Evolutionary conservation across 2,329 filamentous ascomycete species (phyloP).

Genomic region (Cordyceps militaris): DNA sequence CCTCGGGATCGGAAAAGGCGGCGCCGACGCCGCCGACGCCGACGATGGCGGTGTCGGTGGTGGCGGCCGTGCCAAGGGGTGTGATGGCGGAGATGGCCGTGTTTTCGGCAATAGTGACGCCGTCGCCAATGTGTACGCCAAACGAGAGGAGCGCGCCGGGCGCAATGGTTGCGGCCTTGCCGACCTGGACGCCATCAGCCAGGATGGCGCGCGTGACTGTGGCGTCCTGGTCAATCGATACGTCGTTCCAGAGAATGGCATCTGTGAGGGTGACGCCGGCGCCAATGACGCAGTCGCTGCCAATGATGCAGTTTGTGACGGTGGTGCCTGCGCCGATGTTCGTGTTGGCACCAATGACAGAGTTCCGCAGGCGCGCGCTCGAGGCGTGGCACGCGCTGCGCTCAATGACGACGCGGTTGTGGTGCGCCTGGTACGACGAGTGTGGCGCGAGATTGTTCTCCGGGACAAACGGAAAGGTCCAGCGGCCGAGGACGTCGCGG

Average conservation of each 20-base stretch:
- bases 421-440: slow-evolving; percentile 66
- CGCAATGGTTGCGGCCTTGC: slow-evolving; percentile 61
- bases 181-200: slow-evolving; percentile 64
- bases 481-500: slow-evolving; percentile 76
- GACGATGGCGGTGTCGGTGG: slow-evolving; percentile 39
- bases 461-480: slow-evolving; percentile 83
- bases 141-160: slow-evolving; percentile 74
- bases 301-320: slow-evolving; percentile 72
- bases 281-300: slow-evolving; percentile 79
- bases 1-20: slow-evolving; percentile 38
- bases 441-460: slow-evolving; percentile 77
- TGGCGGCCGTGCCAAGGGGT: slow-evolving; percentile 29
- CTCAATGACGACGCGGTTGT: slow-evolving; percentile 70
- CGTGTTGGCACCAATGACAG: slow-evolving; percentile 70
- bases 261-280: slow-evolving; percentile 72
- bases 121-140: slow-evolving; percentile 64
- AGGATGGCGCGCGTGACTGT: slow-evolving; percentile 67
- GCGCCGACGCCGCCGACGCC: slow-evolving; percentile 46
- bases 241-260: slow-evolving; percentile 84
- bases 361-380: slow-evolving; percentile 62
- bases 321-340: slow-evolving; percentile 65
- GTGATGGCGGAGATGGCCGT: slow-evolving; percentile 30
- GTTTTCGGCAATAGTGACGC: slow-evolving; percentile 36
- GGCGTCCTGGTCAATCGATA: slow-evolving; percentile 66
- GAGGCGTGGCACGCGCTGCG: slow-evolving; percentile 66